These are phyloP conservation scores for Sclerotinia nivalis DNA, from an alignment of 2,329 filamentous ascomycete species.

Conservation along the genomic window DNA sequence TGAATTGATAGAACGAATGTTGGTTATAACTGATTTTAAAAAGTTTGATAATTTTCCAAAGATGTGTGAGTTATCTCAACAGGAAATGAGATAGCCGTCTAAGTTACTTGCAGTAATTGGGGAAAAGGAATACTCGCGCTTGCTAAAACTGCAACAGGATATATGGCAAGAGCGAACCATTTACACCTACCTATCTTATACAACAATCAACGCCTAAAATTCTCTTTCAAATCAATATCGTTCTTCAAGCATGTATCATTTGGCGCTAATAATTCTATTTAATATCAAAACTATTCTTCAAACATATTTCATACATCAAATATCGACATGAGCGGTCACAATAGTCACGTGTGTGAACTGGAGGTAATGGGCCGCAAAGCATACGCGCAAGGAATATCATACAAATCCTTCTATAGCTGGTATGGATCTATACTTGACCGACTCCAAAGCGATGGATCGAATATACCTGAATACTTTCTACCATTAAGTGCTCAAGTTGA, in stretches of 20 bases:
- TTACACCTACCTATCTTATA: not conserved
- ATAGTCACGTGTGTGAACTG: not conserved
- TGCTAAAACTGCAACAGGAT: not conserved
- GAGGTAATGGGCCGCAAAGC: conserved; percentile 8
- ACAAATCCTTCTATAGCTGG: not conserved
- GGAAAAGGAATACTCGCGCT: not conserved
- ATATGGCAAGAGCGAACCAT: not conserved
- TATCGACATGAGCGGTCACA: not conserved
- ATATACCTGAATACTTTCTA: not conserved
- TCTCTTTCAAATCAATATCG: not conserved
- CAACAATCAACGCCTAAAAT: not conserved
- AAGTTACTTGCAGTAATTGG: not conserved
- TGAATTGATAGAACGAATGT: not conserved
- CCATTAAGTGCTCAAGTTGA: not conserved
- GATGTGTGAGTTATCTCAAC: not conserved
- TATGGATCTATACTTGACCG: not conserved
- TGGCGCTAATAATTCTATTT: not conserved
- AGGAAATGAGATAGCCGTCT: not conserved
- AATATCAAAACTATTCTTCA: not conserved
- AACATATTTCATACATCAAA: not conserved
- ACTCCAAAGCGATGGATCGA: not conserved
- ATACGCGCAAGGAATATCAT: not conserved
- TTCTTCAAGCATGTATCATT: not conserved
- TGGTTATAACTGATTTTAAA: not conserved
- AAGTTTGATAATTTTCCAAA: not conserved